Percentiles rank a stretch among this genome's conserved stretches.
Evolutionary conservation across 2,329 filamentous ascomycete genomes (phyloP).

Genomic region (Alternaria sp.): DNA sequence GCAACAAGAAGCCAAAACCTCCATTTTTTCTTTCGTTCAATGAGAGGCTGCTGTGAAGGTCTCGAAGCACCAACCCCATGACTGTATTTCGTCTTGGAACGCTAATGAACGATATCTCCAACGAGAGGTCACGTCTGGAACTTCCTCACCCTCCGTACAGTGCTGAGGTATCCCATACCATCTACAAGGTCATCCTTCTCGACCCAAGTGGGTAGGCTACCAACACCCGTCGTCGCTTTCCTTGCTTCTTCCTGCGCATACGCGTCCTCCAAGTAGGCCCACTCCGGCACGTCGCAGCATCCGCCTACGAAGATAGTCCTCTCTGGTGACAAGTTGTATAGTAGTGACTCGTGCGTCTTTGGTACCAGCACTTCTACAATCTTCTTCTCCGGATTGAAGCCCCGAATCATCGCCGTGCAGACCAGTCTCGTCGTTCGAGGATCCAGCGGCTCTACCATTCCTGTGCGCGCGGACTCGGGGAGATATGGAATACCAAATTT

Average conservation of each 20-base stretch:
- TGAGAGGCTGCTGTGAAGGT: not conserved
- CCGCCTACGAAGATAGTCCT: slow-evolving; percentile 42
- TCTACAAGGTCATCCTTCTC: slow-evolving; percentile 22
- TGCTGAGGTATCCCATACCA: slow-evolving; percentile 40
- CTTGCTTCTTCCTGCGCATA: slow-evolving; percentile 11
- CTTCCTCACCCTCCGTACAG: slow-evolving; percentile 37
- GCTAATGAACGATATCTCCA: not conserved
- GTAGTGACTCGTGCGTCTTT: slow-evolving; percentile 44
- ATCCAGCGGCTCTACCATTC: slow-evolving; percentile 58
- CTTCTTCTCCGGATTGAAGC: slow-evolving; percentile 63
- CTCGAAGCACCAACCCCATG: not conserved
- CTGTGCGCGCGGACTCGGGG: slow-evolving; percentile 53
- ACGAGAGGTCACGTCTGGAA: slow-evolving; percentile 23
- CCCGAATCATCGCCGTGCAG: slow-evolving; percentile 72
- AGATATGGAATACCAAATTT: slow-evolving; percentile 69
- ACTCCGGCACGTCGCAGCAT: slow-evolving; percentile 40
- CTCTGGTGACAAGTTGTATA: slow-evolving; percentile 29
- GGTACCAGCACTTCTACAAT: slow-evolving; percentile 72
- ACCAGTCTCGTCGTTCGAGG: slow-evolving; percentile 65
- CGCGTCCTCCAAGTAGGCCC: slow-evolving; percentile 44
- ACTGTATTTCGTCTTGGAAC: not conserved
- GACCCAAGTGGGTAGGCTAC: slow-evolving; percentile 24
- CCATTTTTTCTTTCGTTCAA: not conserved
- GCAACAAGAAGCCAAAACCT: slow-evolving; percentile 6
- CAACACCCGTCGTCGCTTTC: not conserved